Conservation (phyloP, 805 yeast species). For the Starmera dryadoides region DNA sequence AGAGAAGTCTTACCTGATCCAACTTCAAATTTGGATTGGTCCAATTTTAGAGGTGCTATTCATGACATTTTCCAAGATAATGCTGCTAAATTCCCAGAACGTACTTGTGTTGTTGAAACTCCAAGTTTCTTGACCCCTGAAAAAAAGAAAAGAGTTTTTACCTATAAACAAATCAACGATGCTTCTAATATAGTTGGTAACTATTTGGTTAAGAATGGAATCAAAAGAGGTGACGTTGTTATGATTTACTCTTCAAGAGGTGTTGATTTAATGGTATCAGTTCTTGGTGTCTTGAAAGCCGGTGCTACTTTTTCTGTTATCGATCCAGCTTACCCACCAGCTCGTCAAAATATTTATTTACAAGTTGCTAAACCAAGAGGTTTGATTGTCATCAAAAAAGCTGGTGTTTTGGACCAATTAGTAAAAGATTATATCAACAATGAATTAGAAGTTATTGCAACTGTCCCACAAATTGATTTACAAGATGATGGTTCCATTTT, state of each 20-base stretch:
- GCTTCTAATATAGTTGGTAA: constrained; percentile 93
- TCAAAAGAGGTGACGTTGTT: constrained; percentile 87
- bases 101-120: constrained; percentile 91
- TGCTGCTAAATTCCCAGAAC: constrained; percentile 77
- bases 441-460: constrained; percentile 65
- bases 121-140: constrained; percentile 49
- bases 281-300: constrained; percentile 95
- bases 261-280: constrained; percentile 93
- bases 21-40: constrained; percentile 80
- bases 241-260: constrained; percentile 98
- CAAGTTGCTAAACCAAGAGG: constrained; percentile 93
- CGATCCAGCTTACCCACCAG: constrained; percentile 99
- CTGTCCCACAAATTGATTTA: constrained; percentile 72
- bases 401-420: constrained; percentile 70
- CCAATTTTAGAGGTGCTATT: constrained; percentile 86
- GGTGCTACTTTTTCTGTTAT: constrained; percentile 98
- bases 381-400: constrained; percentile 81
- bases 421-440: constrained; percentile 73
- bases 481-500: constrained; percentile 64
- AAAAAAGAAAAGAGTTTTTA: constrained; percentile 61
- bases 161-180: constrained; percentile 82
- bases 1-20: constrained; percentile 73
- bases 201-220: constrained; percentile 73
- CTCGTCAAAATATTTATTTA: constrained; percentile 89
- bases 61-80: constrained; percentile 91